Evolutionary conservation across 2,329 filamentous ascomycete genomes (phyloP), one percentile per base, ranked within the genome.

Genomic region (Grosmannia clavigera): DNA sequence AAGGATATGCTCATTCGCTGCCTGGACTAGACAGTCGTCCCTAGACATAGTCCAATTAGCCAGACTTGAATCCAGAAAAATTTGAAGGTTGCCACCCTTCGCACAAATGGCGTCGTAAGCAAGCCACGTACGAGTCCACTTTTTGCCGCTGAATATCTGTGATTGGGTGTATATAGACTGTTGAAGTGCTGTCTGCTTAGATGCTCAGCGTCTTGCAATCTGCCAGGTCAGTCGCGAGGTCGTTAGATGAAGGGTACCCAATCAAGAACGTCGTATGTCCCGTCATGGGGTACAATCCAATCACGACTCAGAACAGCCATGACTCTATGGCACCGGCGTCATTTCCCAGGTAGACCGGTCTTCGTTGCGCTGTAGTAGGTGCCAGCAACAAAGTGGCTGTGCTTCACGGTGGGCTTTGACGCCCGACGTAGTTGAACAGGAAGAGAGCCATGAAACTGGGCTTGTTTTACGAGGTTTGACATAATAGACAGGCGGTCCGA

Each of bases 321-420:
- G 80, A 83, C 68, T 89, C 84, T 85, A 89, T 88, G 16, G 86
- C 83, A 7, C 86, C 86, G 1, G 84, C 84, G 68, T 89, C 86
- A 53, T 80, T 89, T 88, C 0, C 86, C 86, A 0, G 86, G 86
- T 0, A 89, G 74, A 0, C 86, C 86, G 9, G 66, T 67, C 0
- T 75, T 73, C 0, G 78, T 78, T 1, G 79, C 74, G 56, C 73
- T 75, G 70, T 87, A 88, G 71, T 81, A 83, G 16, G 73, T 70
- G 64, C 82, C 81, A 35, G 84, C 84, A 54, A 85, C 75, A 59
- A 73, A 73, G 57, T 86, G 80, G 53, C 80, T 81, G 62, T 79
- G 77, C 60, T 77, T 68, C 22, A 88, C 84, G 3, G 78, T 78
- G 35, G 77, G 65, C 84, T 80, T 66, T 86, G 85, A 54, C 81